Percentiles rank a stretch among this genome's conserved stretches.
phyloP scores from a whole-genome alignment of 2,329 filamentous ascomycete genomes.

The Trichoderma endophyticum region DNA sequence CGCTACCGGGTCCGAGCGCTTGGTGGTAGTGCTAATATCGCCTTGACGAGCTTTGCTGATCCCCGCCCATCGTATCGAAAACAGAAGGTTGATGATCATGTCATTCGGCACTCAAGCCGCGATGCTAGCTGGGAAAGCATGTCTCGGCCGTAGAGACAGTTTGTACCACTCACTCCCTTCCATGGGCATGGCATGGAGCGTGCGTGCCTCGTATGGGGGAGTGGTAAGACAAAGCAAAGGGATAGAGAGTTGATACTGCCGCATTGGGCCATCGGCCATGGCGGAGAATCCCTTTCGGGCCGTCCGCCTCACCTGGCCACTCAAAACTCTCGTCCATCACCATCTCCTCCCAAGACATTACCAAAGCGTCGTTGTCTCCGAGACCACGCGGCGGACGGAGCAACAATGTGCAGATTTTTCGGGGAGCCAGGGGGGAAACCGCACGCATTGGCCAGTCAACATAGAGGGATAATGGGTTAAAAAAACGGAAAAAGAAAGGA shows the following conservation, averaged over 20 bases:
- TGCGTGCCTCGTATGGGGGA: background rate
- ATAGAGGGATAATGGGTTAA: background rate
- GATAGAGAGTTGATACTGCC: background rate
- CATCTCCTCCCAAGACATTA: background rate
- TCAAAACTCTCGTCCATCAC: background rate
- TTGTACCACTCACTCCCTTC: background rate
- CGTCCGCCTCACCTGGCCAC: conserved; percentile 14
- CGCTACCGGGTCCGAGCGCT: background rate
- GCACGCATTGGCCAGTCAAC: background rate
- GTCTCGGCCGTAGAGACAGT: background rate
- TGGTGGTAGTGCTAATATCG: background rate
- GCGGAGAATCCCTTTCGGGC: conserved; percentile 18
- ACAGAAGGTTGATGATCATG: conserved; percentile 14
- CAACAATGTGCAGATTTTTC: conserved; percentile 12
- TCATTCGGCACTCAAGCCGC: background rate
- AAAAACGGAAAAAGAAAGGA: background rate
- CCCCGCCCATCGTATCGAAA: conserved; percentile 9
- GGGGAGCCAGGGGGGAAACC: background rate
- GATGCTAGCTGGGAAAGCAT: background rate
- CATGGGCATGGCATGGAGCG: background rate
- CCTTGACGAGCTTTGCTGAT: background rate
- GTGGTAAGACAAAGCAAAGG: background rate
- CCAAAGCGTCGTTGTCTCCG: conserved; percentile 9
- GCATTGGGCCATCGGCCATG: conserved; percentile 2
- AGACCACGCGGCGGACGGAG: conserved; percentile 10